Percentiles rank a stretch among this genome's conserved stretches.
Conservation (phyloP, 2,329 filamentous ascomycete species). For the Nigrospora osmanthi region DNA sequence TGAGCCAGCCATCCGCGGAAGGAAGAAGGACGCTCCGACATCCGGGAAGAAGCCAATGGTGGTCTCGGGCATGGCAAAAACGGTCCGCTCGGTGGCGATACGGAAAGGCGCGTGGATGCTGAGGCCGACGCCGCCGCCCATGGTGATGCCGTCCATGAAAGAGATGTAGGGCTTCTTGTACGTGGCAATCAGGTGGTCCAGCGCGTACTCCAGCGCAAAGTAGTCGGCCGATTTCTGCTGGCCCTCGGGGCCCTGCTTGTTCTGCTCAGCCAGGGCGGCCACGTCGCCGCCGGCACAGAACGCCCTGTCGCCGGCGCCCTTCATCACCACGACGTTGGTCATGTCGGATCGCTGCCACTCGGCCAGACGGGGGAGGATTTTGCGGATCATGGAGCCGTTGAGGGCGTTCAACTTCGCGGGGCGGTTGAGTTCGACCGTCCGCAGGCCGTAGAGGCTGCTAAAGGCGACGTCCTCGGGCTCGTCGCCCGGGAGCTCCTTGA, state of each 20-base stretch:
- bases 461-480: slow-evolving; percentile 89
- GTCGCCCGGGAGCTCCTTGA: slow-evolving; percentile 57
- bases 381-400: slow-evolving; percentile 88
- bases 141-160: slow-evolving; percentile 96
- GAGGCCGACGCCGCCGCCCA: slow-evolving; percentile 94
- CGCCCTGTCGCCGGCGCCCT: slow-evolving; percentile 76
- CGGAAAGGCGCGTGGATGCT: slow-evolving; percentile 93
- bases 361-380: slow-evolving; percentile 80
- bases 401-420: slow-evolving; percentile 88
- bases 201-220: slow-evolving; percentile 91
- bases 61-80: slow-evolving; percentile 98
- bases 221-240: slow-evolving; percentile 72
- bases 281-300: slow-evolving; percentile 96
- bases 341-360: slow-evolving; percentile 96
- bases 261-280: slow-evolving; percentile 65
- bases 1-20: slow-evolving; percentile 79
- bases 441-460: slow-evolving; percentile 78
- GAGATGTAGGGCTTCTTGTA: slow-evolving; percentile 90
- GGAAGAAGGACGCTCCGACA: slow-evolving; percentile 92
- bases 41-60: slow-evolving; percentile 98
- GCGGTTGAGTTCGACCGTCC: slow-evolving; percentile 89
- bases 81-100: slow-evolving; percentile 89
- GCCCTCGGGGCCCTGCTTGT: slow-evolving; percentile 59
- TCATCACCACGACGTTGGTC: slow-evolving; percentile 87
- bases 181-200: slow-evolving; percentile 91